Conservation (phyloP, 441 rosid species). For the Kokia cookei region DNA sequence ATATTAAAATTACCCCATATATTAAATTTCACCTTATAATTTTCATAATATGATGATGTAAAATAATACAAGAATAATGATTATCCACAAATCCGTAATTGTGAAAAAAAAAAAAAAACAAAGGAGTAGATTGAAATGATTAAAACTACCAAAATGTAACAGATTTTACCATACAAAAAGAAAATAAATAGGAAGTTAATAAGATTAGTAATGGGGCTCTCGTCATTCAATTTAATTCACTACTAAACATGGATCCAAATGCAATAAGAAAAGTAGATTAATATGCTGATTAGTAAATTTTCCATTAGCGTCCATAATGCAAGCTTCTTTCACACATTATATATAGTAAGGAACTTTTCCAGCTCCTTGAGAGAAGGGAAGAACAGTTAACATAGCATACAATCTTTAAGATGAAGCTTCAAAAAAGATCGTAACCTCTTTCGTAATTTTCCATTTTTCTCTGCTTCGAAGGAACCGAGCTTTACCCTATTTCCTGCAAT, state of each 20-base stretch:
- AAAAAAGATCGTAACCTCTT: not conserved
- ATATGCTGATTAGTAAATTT: not conserved
- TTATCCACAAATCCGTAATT: no score
- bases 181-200: not conserved
- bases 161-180: not conserved
- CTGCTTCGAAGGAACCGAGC: not conserved
- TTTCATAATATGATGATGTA: no score
- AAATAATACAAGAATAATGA: no score
- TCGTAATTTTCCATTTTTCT: not conserved
- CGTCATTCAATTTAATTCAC: not conserved
- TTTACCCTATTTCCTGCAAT: slow-evolving; percentile 1
- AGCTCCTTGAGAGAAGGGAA: not conserved
- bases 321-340: not conserved
- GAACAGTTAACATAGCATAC: not conserved
- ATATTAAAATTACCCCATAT: no score
- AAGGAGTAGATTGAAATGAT: not conserved
- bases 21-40: no score
- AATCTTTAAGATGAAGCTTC: not conserved
- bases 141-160: not conserved
- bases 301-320: not conserved
- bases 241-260: not conserved
- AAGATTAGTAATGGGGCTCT: not conserved
- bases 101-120: not conserved
- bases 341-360: not conserved
- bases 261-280: not conserved